phyloP scores from a whole-genome alignment of 768 basidiomycete genomes.

The Kondoa malvinella region DNA sequence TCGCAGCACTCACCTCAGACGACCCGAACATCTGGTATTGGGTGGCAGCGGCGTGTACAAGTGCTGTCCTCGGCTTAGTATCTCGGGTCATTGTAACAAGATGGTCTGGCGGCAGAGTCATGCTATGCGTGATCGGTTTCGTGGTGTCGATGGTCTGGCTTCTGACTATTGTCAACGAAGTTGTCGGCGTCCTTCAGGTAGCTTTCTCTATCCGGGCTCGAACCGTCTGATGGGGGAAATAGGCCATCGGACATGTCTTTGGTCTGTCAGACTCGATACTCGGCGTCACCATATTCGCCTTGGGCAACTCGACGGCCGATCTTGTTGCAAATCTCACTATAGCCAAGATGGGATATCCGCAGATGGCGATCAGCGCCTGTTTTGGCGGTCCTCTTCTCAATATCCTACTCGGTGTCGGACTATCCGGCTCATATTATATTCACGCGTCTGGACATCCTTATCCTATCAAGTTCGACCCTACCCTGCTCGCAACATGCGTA shows the following conservation, averaged over 20 bases:
- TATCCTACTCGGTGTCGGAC: constrained; percentile 52
- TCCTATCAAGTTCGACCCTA: constrained; percentile 58
- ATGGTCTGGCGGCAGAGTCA: constrained; percentile 42
- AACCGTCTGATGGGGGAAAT: neutral
- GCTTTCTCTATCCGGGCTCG: neutral
- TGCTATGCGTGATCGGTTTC: constrained; percentile 80
- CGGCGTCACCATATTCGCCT: constrained; percentile 86
- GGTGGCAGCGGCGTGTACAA: constrained; percentile 39
- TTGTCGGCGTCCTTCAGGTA: constrained; percentile 75
- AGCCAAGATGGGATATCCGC: constrained; percentile 60
- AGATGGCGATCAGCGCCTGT: constrained; percentile 91
- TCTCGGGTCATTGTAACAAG: constrained; percentile 46
- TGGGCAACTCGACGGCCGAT: constrained; percentile 91
- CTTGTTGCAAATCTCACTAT: constrained; percentile 93
- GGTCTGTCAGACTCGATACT: constrained; percentile 94
- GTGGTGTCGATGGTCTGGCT: constrained; percentile 86
- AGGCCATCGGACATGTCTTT: constrained; percentile 87
- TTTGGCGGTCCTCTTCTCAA: constrained; percentile 28
- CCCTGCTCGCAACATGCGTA: constrained; percentile 63
- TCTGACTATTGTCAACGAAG: constrained; percentile 93
- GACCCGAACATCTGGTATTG: constrained; percentile 37
- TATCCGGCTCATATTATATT: constrained; percentile 76
- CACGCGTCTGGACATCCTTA: constrained; percentile 33
- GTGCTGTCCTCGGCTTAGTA: constrained; percentile 36
- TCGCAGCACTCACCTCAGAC: constrained; percentile 35